Conservation (phyloP, 2,329 filamentous ascomycete genomes). For the Talaromyces marneffei region DNA sequence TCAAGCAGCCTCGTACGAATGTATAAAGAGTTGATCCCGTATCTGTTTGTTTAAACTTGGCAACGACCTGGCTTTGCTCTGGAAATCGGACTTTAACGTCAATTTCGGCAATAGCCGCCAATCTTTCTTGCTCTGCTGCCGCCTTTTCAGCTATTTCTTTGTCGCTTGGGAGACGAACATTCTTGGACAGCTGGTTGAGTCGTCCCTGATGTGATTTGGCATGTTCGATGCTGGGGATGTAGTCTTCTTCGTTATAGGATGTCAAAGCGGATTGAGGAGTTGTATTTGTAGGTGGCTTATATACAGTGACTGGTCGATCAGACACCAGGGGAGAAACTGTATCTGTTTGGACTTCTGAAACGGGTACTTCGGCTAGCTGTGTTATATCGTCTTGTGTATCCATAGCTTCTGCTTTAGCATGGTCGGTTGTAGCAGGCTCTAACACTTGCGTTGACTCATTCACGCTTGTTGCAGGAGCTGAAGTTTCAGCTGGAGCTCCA, state of each 20-base stretch:
- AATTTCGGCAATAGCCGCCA: slow-evolving; percentile 62
- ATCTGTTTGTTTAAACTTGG: slow-evolving; percentile 61
- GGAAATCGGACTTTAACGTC: slow-evolving; percentile 80
- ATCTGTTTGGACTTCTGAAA: slow-evolving; percentile 17
- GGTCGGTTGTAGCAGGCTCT: neutral
- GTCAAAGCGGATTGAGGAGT: slow-evolving; percentile 69
- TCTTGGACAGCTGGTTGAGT: slow-evolving; percentile 69
- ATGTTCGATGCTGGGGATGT: slow-evolving; percentile 74
- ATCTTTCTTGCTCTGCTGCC: slow-evolving; percentile 57
- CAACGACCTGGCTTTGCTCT: slow-evolving; percentile 72
- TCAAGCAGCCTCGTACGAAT: slow-evolving; percentile 68
- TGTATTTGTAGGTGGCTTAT: slow-evolving; percentile 66
- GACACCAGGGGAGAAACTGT: slow-evolving; percentile 36
- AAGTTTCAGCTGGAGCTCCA: neutral
- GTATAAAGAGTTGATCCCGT: slow-evolving; percentile 67
- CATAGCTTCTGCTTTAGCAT: neutral
- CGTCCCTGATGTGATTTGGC: slow-evolving; percentile 72
- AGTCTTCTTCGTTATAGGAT: slow-evolving; percentile 66
- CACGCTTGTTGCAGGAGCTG: neutral
- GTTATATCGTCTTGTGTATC: neutral
- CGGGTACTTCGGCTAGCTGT: neutral
- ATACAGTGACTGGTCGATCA: slow-evolving; percentile 57
- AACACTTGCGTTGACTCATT: neutral
- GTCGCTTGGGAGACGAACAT: slow-evolving; percentile 75
- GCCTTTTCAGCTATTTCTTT: slow-evolving; percentile 69